Percentiles rank a stretch among this genome's conserved stretches.
phyloP scores from a whole-genome alignment of 768 basidiomycete species.

The Polyporus arcularius region DNA sequence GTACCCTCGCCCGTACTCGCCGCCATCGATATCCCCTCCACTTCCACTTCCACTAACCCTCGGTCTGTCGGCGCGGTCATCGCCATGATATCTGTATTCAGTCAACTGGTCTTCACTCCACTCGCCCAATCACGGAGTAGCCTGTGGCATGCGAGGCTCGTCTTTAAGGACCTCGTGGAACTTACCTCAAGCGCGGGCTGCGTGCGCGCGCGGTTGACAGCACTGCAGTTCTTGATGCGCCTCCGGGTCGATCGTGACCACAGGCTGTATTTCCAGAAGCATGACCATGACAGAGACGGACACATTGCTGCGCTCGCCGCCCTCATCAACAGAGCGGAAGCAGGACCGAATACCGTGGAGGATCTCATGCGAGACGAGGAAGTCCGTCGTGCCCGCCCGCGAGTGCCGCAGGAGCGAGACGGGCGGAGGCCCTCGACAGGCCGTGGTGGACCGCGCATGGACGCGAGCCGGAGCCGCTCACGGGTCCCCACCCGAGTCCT shows the following conservation, averaged over 20 bases:
- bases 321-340: conserved; percentile 56
- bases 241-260: conserved; percentile 91
- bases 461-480: conserved; percentile 63
- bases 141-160: conserved; percentile 50
- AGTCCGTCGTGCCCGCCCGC: conserved; percentile 47
- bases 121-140: conserved; percentile 49
- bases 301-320: conserved; percentile 59
- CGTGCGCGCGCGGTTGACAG: conserved; percentile 62
- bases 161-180: conserved; percentile 55
- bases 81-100: conserved; percentile 66
- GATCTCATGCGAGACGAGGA: conserved; percentile 33
- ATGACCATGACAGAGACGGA: conserved; percentile 56
- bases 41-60: conserved; percentile 22
- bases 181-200: conserved; percentile 50
- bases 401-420: conserved; percentile 51
- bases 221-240: conserved; percentile 86
- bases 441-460: conserved; percentile 46
- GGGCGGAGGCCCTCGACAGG: conserved; percentile 55
- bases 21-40: conserved; percentile 27
- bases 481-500: conserved; percentile 42
- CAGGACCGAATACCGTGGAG: conserved; percentile 23
- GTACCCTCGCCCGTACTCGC: conserved; percentile 26
- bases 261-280: conserved; percentile 67
- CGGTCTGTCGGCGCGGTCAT: conserved; percentile 61
- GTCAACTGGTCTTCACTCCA: conserved; percentile 71